Percentiles rank a stretch among this genome's conserved stretches.
Evolutionary conservation across 2,329 filamentous ascomycete genomes (phyloP).

Genomic region (Chaetomium strumarium): DNA sequence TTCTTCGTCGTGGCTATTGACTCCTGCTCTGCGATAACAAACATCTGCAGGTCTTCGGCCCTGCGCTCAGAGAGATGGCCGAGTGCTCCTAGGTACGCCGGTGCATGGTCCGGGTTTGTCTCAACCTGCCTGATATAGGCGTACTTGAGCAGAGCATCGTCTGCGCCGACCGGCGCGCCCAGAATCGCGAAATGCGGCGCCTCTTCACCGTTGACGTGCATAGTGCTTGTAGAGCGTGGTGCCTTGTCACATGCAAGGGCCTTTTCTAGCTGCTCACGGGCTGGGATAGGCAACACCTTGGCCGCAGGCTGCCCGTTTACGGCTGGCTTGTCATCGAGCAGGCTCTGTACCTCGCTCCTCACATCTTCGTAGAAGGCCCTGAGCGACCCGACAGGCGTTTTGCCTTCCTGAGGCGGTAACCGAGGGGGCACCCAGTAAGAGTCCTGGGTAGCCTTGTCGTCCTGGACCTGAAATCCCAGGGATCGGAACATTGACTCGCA

Average conservation of each 20-base stretch:
- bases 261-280: conserved; percentile 19
- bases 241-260: conserved; percentile 25
- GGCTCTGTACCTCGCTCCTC: conserved; percentile 40
- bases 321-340: conserved; percentile 30
- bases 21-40: conserved; percentile 14
- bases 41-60: conserved; percentile 21
- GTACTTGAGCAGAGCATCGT: conserved; percentile 22
- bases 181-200: conserved; percentile 12
- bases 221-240: conserved; percentile 15
- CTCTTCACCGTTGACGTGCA: conserved; percentile 7
- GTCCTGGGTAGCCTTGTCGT: conserved; percentile 34
- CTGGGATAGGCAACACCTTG: conserved; percentile 23
- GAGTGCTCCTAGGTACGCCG: conserved; percentile 20
- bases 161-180: conserved; percentile 17
- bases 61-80: conserved; percentile 15
- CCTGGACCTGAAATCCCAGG: conserved; percentile 43
- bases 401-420: conserved; percentile 34
- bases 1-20: conserved; percentile 10
- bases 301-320: conserved; percentile 18
- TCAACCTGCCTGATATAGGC: conserved; percentile 22
- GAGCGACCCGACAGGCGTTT: conserved; percentile 35
- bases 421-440: conserved; percentile 32
- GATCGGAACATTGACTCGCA: conserved; percentile 44
- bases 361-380: conserved; percentile 47
- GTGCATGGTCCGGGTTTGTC: conserved; percentile 13